phyloP scores from a whole-genome alignment of 306 rosid species.

The Dalbergia cochinchinensis region DNA sequence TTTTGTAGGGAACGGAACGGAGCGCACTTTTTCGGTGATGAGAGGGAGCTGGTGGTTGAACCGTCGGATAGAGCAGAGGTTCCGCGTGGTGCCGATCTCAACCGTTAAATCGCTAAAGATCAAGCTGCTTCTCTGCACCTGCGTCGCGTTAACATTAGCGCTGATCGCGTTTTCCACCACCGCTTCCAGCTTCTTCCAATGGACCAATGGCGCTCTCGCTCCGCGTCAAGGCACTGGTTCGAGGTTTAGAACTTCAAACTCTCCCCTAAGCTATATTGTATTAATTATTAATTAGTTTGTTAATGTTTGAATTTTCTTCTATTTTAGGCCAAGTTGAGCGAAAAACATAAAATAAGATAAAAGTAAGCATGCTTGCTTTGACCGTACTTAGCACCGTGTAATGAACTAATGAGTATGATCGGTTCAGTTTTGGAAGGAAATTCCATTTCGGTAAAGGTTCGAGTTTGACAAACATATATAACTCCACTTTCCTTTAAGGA shows the following conservation, averaged over 20 bases:
- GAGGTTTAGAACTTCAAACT: too few species aligned
- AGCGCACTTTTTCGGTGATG: slow-evolving; percentile 42
- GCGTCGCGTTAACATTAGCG: slow-evolving; percentile 60
- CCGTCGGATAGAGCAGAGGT: slow-evolving; percentile 78
- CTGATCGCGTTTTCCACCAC: slow-evolving; percentile 58
- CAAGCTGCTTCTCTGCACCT: slow-evolving; percentile 71
- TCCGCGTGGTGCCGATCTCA: slow-evolving; percentile 64
- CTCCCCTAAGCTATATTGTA: too few species aligned
- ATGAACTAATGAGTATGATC: background rate
- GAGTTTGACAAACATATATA: background rate
- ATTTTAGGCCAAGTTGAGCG: slow-evolving; percentile 10
- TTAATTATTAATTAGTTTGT: too few species aligned
- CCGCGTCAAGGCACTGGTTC: too few species aligned
- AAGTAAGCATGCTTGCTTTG: background rate
- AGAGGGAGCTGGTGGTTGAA: slow-evolving; percentile 69
- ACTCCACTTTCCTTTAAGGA: background rate
- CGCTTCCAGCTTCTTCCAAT: slow-evolving; percentile 61
- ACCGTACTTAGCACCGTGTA: background rate
- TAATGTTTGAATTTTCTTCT: slow-evolving; percentile 14
- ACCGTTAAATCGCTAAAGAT: slow-evolving; percentile 78
- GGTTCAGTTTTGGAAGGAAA: slow-evolving; percentile 22
- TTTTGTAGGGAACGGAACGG: too few species aligned
- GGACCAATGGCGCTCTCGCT: slow-evolving; percentile 25
- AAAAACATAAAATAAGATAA: background rate
- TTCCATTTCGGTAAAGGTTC: slow-evolving; percentile 22